These are phyloP conservation scores for Zygosaccharomyces bisporus DNA, from an alignment of 805 yeast species.

Conservation along the genomic window DNA sequence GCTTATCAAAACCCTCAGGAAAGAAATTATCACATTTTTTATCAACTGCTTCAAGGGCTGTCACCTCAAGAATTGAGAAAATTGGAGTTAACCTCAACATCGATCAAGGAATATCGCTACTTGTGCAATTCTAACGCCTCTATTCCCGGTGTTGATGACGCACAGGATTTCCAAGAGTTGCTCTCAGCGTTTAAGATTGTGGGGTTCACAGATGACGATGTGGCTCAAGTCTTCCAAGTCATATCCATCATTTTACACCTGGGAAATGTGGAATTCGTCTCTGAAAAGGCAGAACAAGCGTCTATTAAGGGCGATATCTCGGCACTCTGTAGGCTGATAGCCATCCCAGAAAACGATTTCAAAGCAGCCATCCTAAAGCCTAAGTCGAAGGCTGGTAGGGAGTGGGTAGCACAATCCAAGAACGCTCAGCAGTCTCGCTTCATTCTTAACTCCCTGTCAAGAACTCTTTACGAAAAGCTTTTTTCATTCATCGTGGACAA, in stretches of 20 bases:
- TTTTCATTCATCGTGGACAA: constrained; percentile 73
- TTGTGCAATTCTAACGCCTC: constrained; percentile 50
- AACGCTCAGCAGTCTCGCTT: constrained; percentile 75
- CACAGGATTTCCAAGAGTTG: constrained; percentile 59
- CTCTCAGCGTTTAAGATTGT: constrained; percentile 65
- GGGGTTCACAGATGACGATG: constrained; percentile 59
- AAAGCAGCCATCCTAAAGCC: constrained; percentile 66
- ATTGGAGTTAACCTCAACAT: constrained; percentile 40
- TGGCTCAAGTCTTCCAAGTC: constrained; percentile 54
- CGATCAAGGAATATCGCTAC: constrained; percentile 39
- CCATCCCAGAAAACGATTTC: constrained; percentile 50
- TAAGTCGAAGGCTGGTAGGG: constrained; percentile 87
- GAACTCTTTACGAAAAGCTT: constrained; percentile 76
- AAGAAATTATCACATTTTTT: constrained; percentile 90
- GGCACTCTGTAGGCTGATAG: constrained; percentile 57
- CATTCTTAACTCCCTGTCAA: constrained; percentile 82
- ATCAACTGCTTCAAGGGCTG: constrained; percentile 75
- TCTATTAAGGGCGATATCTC: constrained; percentile 50
- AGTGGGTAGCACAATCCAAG: constrained; percentile 73
- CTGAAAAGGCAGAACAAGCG: constrained; percentile 74
- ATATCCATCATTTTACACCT: constrained; percentile 76
- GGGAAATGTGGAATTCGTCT: constrained; percentile 76
- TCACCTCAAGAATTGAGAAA: constrained; percentile 45
- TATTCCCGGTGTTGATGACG: constrained; percentile 76
- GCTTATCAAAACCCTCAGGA: constrained; percentile 70